Base-by-base conservation (phyloP, 225 moss, liverwort and hornwort genomes). In the Pseudoscleropodium purum region DNA sequence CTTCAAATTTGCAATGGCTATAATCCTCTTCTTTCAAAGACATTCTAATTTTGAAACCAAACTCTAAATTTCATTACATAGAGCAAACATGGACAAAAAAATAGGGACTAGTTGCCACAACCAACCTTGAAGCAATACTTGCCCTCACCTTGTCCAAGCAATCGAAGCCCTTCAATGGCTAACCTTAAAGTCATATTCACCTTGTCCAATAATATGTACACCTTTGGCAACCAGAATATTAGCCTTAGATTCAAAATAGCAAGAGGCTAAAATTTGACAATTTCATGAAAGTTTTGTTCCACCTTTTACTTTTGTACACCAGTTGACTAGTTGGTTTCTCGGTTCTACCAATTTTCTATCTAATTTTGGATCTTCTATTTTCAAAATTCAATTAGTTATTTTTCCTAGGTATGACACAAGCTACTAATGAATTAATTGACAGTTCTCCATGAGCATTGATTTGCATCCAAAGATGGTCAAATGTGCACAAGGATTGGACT, bases 31-130 rank as follows among this genome's bases (percentile, higher is more conserved):
- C 5, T 65, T 34, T 34, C 9, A 33, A 65, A 65, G 9, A 65
- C 18, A 65, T 18, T 8, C 0, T 34, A 9, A 9, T 2, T 65
- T 17, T 65, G 17, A 34, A 65, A 17, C 34, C 18, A 65, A 64
- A 65, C 2, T 34, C 18, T 2, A 36, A 36, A 67, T 67, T 67
- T 36, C 11, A 67, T 36, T 19, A 37, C 2, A 37, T 11, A 0
- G 0, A 37, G 21, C 0, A 68, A 0, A 37, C 6, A 21, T 0
- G 1, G 1, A 37, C 0, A 0, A 11, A 0, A 2, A 3, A 37
- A 6, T 11, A 68, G 6, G 3, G 4, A 2, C 12, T 37, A 11
- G 37, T 5, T 2, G 0, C 20, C 2, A 67, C 1, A 3, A 20
- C 3, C 20, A 67, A 67, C 6, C 3, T 1, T 37, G 20, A 36